These are phyloP conservation scores for Sporobolomyces phaffii DNA, from an alignment of 768 basidiomycete genomes.

Conservation along the genomic window DNA sequence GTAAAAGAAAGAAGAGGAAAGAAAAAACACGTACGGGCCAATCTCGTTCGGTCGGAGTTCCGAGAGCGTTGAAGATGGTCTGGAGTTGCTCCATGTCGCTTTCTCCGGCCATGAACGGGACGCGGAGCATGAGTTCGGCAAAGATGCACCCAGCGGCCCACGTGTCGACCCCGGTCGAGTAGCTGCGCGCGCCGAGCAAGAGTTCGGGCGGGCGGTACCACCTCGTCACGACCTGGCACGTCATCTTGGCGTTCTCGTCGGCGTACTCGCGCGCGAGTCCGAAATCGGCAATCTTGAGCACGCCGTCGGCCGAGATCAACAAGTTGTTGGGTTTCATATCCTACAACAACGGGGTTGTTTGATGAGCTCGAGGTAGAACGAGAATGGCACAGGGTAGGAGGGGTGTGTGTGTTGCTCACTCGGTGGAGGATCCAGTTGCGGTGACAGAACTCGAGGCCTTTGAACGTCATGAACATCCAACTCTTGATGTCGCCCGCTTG, in stretches of 20 bases:
- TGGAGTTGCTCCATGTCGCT: conserved; percentile 95
- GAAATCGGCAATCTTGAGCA: conserved; percentile 96
- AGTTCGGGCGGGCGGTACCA: conserved; percentile 99
- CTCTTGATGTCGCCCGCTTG: conserved; percentile 93
- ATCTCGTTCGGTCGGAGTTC: conserved; percentile 91
- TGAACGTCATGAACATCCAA: conserved; percentile 98
- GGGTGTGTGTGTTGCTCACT: too few relatives aligned
- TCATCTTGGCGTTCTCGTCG: conserved; percentile 94
- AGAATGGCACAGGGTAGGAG: too few relatives aligned
- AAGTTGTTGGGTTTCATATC: conserved; percentile 99
- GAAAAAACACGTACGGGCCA: conserved; percentile 68
- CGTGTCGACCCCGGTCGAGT: conserved; percentile 84
- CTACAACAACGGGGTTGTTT: conserved; percentile 49
- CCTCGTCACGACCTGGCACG: conserved; percentile 96
- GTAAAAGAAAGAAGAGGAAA: neutral
- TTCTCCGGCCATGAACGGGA: conserved; percentile 90
- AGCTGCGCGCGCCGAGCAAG: conserved; percentile 81
- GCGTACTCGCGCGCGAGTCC: conserved; percentile 94
- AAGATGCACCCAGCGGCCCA: conserved; percentile 99
- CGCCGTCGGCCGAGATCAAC: conserved; percentile 80
- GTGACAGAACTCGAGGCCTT: conserved; percentile 97
- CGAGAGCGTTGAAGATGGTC: conserved; percentile 85
- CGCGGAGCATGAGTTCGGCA: conserved; percentile 91
- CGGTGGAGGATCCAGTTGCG: conserved; percentile 88
- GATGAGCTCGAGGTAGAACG: conserved; percentile 36